Percentiles rank a stretch among this genome's conserved stretches.
phyloP scores from a whole-genome alignment of 306 rosid species.

The Echinosophora koreensis region DNA sequence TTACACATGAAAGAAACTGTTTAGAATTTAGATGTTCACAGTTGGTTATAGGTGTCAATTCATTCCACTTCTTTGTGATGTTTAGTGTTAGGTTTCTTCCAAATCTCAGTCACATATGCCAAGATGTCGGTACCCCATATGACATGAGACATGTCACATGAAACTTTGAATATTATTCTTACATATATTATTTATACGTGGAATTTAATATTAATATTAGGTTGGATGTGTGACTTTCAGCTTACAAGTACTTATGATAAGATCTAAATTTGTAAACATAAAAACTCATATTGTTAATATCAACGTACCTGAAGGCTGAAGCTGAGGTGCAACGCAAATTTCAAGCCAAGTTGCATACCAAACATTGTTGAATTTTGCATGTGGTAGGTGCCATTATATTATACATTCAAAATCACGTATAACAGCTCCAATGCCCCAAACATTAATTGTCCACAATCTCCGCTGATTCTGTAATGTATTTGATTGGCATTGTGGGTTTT shows the following conservation, averaged over 20 bases:
- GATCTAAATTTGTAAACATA: not conserved
- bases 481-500: not conserved
- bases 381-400: not conserved
- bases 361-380: not conserved
- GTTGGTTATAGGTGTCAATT: conserved; percentile 24
- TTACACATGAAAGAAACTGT: conserved; percentile 18
- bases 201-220: too few relatives aligned
- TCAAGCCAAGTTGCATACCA: not conserved
- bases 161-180: not conserved
- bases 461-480: not conserved
- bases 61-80: not conserved
- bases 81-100: conserved; percentile 2
- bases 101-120: not conserved
- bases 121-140: conserved; percentile 17
- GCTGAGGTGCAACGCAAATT: not conserved
- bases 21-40: not conserved
- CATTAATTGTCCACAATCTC: not conserved
- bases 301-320: not conserved
- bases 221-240: not conserved
- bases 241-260: not conserved
- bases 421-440: not conserved
- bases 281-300: too few relatives aligned
- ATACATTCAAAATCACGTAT: too few relatives aligned
- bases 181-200: not conserved
- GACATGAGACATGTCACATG: not conserved